Evolutionary conservation across 2,329 filamentous ascomycete species (phyloP).

Genomic region (Acephala macrosclerotiorum): DNA sequence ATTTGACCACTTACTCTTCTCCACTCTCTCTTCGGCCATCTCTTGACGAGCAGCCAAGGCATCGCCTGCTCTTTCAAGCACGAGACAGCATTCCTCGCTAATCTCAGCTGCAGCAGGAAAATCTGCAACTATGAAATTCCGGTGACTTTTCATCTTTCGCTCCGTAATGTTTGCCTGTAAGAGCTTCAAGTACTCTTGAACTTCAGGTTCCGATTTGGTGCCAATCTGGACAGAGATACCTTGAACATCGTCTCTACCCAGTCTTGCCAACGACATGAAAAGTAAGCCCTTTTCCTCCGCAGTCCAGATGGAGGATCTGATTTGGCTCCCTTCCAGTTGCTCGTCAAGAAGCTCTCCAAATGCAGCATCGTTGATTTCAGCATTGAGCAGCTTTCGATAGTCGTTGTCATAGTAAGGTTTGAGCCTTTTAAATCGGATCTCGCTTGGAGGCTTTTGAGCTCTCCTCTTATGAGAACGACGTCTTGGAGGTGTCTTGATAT

Average conservation of each 20-base stretch:
- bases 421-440: slow-evolving; percentile 42
- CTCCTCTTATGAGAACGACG: slow-evolving; percentile 35
- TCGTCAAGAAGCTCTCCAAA: slow-evolving; percentile 39
- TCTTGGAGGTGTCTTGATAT: slow-evolving; percentile 36
- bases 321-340: slow-evolving; percentile 57
- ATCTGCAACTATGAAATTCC: slow-evolving; percentile 33
- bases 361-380: slow-evolving; percentile 62
- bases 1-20: slow-evolving; percentile 66
- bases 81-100: slow-evolving; percentile 66
- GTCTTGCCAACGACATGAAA: slow-evolving; percentile 68
- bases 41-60: slow-evolving; percentile 71
- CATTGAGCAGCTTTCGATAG: slow-evolving; percentile 61
- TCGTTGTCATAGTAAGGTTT: slow-evolving; percentile 54
- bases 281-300: slow-evolving; percentile 73
- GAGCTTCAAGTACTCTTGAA: slow-evolving; percentile 71
- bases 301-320: slow-evolving; percentile 77
- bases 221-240: slow-evolving; percentile 69
- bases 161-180: slow-evolving; percentile 57
- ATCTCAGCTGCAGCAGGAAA: slow-evolving; percentile 76
- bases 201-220: slow-evolving; percentile 78
- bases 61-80: slow-evolving; percentile 74
- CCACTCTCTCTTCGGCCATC: slow-evolving; percentile 63
- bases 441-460: slow-evolving; percentile 22
- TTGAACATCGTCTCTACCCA: slow-evolving; percentile 67
- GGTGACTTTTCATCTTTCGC: slow-evolving; percentile 36